Conservation (phyloP, 257 asterid genomes). For the Solanum paucissectum region DNA sequence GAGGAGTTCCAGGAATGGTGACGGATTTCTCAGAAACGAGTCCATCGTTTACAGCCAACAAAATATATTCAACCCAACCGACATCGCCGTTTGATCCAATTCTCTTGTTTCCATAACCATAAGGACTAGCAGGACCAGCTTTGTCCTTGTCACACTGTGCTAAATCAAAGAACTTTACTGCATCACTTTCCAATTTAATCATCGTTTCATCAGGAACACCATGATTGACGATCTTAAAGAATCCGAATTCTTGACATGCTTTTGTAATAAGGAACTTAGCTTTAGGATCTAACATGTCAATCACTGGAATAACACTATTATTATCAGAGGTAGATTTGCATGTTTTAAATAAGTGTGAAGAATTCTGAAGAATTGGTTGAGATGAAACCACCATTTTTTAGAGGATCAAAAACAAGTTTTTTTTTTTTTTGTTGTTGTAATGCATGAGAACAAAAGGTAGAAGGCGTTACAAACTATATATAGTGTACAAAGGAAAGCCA, state of each 20-base stretch:
- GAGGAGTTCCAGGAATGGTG: neutral
- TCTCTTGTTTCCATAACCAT: conserved; percentile 19
- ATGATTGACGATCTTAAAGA: conserved; percentile 17
- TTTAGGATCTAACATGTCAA: conserved; percentile 12
- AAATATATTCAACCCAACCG: conserved; percentile 26
- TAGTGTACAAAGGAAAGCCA: neutral
- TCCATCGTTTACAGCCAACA: neutral
- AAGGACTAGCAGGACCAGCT: conserved; percentile 11
- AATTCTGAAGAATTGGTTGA: neutral
- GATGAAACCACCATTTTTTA: conserved; percentile 10
- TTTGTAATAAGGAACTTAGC: conserved; percentile 6
- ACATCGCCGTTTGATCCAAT: conserved; percentile 20
- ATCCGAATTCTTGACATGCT: conserved; percentile 20
- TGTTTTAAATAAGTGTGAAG: neutral
- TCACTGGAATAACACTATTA: conserved; percentile 4
- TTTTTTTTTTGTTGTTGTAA: neutral
- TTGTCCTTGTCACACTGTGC: conserved; percentile 18
- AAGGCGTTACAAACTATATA: neutral
- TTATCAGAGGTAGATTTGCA: neutral
- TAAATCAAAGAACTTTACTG: conserved; percentile 6
- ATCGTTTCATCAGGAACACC: conserved; percentile 11
- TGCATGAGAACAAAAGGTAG: neutral
- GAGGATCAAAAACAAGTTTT: neutral
- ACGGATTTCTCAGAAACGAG: neutral
- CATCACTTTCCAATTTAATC: conserved; percentile 13